Evolutionary conservation across 768 basidiomycete species (phyloP).

Genomic region (Suillus luteus): DNA sequence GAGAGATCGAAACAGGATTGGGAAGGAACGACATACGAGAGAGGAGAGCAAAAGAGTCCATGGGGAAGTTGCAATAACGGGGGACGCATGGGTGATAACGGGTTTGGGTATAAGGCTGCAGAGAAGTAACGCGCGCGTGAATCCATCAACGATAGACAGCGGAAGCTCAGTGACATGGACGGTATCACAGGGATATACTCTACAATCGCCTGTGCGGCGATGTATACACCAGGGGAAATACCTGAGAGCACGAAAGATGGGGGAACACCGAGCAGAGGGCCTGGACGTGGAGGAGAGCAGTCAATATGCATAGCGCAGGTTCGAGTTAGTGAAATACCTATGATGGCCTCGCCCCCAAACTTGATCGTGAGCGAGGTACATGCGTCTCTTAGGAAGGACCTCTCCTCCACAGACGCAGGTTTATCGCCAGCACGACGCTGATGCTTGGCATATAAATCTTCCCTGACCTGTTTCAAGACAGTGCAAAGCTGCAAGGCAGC

Average conservation of each 20-base stretch:
- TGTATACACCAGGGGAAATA: slow-evolving; percentile 62
- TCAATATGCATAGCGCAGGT: not conserved
- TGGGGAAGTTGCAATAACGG: slow-evolving; percentile 61
- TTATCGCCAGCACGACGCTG: slow-evolving; percentile 36
- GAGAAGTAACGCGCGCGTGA: slow-evolving; percentile 76
- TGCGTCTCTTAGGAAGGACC: slow-evolving; percentile 59
- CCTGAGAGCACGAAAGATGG: slow-evolving; percentile 82
- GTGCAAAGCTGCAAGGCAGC: slow-evolving; percentile 74
- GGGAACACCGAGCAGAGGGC: slow-evolving; percentile 61
- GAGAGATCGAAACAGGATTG: not conserved
- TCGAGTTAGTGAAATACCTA: slow-evolving; percentile 44
- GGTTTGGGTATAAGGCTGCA: slow-evolving; percentile 76
- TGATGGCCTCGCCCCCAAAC: slow-evolving; percentile 74
- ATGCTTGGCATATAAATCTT: slow-evolving; percentile 49
- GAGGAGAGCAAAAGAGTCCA: slow-evolving; percentile 77
- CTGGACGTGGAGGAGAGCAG: slow-evolving; percentile 34
- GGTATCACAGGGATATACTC: slow-evolving; percentile 61
- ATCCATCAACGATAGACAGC: slow-evolving; percentile 72
- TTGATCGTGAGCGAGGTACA: slow-evolving; percentile 66
- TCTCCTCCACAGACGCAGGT: slow-evolving; percentile 41
- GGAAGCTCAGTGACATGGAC: slow-evolving; percentile 63
- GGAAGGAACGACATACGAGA: slow-evolving; percentile 47
- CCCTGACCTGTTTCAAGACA: slow-evolving; percentile 65
- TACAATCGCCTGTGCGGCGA: slow-evolving; percentile 59
- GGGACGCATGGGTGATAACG: slow-evolving; percentile 53